Evolutionary conservation across 495 filamentous ascomycete genomes (phyloP), one percentile per base, ranked within the genome.

Genomic region (Polyplosphaeria fusca): DNA sequence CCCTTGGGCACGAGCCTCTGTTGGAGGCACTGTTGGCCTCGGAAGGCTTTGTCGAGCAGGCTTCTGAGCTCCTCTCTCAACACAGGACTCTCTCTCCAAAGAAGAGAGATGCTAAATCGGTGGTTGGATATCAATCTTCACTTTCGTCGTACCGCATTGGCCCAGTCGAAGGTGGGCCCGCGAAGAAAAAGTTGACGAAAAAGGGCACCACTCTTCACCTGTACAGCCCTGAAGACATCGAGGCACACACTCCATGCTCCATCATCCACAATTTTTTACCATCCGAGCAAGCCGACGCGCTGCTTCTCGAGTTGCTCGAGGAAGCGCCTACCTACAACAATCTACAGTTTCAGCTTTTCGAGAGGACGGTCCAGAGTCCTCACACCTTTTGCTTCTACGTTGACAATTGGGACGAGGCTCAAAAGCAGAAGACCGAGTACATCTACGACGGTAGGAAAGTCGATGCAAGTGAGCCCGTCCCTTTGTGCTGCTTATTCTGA

Each of bases 201-300:
- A 95, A 87, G 65, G 93, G 91, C 11, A 74, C 82, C 59, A 95
- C 91, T 0, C 70, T 96, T 5, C 86, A 91, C 68, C 78, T 97
- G 0, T 96, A 82, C 63, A 77, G 86, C 26, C 87, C 91, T 1
- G 74, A 80, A 30, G 89, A 95, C 67, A 78, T 96, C 24, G 83
- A 86, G 44, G 73, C 78, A 14, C 78, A 91, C 63, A 95, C 93
- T 0, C 89, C 93, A 16, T 95, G 90, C 71, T 88, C 86, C 7
- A 85, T 96, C 60, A 84, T 96, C 64, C 91, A 91, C 72, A 92
- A 94, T 65, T 96, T 96, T 67, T 77, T 97, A 0, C 84, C 88
- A 0, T 12, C 77, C 0, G 74, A 82, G 5, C 77, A 86, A 44
- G 92, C 92, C 18, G 84, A 87, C 47, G 70, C 74, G 3, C 79